These are phyloP conservation scores for Lipomyces spencermartinsiae DNA, from an alignment of 805 yeast genomes.

Conservation along the genomic window DNA sequence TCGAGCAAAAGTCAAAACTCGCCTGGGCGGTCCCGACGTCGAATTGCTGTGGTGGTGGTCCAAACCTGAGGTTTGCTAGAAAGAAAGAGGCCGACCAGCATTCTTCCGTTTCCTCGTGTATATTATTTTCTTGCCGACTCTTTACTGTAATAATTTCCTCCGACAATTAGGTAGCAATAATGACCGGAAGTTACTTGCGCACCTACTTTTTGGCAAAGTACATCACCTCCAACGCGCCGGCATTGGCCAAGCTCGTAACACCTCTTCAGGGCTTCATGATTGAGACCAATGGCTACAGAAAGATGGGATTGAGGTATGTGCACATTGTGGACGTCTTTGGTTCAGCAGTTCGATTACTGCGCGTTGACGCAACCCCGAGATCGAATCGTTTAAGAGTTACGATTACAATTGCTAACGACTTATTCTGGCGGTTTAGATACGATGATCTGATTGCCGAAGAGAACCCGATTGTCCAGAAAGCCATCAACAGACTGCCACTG, in stretches of 20 bases:
- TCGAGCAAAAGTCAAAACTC: constrained; percentile 4
- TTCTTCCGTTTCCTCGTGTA: too few species aligned
- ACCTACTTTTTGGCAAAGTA: constrained; percentile 29
- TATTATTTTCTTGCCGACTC: neutral
- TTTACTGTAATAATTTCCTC: neutral
- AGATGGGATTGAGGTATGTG: constrained; percentile 73
- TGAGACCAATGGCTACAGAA: constrained; percentile 87
- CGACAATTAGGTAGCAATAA: constrained; percentile 3
- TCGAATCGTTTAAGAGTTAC: neutral
- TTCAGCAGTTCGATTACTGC: too few species aligned
- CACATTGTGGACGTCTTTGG: neutral
- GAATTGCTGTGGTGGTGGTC: too few species aligned
- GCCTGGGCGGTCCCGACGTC: neutral
- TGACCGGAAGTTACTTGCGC: constrained; percentile 36
- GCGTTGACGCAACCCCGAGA: neutral
- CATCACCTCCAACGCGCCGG: constrained; percentile 57
- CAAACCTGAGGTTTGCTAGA: too few species aligned
- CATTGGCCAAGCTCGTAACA: constrained; percentile 72
- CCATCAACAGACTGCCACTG: constrained; percentile 83
- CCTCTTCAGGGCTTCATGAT: constrained; percentile 82
- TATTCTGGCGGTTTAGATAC: constrained; percentile 51
- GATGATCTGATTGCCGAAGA: constrained; percentile 91
- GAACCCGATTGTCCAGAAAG: constrained; percentile 83
- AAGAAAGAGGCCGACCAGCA: too few species aligned
- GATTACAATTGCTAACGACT: neutral